Evolutionary conservation across 345 rosid species (phyloP).

Genomic region (Leavenworthia alabamica): DNA sequence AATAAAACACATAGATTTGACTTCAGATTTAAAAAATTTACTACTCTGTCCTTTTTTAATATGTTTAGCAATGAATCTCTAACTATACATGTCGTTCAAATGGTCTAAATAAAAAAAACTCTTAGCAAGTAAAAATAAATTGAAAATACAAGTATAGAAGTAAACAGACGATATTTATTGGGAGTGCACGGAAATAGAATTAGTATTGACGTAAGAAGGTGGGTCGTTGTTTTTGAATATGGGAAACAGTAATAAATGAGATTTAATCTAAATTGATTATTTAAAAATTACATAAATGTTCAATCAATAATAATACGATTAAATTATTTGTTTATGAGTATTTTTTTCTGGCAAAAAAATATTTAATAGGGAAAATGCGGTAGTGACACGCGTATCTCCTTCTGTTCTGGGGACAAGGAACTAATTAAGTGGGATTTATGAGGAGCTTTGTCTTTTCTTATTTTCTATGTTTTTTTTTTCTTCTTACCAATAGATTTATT

Average conservation of each 20-base stretch:
- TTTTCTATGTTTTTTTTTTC: constrained; percentile 6
- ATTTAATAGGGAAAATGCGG: constrained; percentile 25
- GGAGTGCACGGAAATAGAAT: constrained; percentile 27
- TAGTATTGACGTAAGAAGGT: constrained; percentile 26
- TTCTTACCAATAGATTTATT: neutral
- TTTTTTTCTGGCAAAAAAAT: neutral
- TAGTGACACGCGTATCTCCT: constrained; percentile 34
- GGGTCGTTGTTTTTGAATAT: constrained; percentile 29
- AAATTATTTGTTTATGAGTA: neutral
- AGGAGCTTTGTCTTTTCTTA: constrained; percentile 29
- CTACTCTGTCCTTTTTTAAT: too few relatives aligned
- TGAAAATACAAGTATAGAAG: too few relatives aligned
- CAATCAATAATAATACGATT: constrained; percentile 10
- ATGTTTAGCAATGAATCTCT: too few relatives aligned
- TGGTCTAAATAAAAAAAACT: too few relatives aligned
- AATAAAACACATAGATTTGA: neutral
- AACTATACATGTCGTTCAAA: too few relatives aligned
- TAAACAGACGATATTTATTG: constrained; percentile 26
- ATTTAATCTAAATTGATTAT: neutral
- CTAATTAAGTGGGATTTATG: constrained; percentile 25
- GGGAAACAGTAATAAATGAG: constrained; percentile 27
- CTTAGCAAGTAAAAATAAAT: too few relatives aligned
- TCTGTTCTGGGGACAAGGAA: constrained; percentile 23
- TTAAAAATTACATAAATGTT: constrained; percentile 10
- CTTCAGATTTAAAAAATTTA: too few relatives aligned